Evolutionary conservation across 179 eudicot species (phyloP), one percentile per base, ranked within the genome.

Genomic region (Gypsophila paniculata): DNA sequence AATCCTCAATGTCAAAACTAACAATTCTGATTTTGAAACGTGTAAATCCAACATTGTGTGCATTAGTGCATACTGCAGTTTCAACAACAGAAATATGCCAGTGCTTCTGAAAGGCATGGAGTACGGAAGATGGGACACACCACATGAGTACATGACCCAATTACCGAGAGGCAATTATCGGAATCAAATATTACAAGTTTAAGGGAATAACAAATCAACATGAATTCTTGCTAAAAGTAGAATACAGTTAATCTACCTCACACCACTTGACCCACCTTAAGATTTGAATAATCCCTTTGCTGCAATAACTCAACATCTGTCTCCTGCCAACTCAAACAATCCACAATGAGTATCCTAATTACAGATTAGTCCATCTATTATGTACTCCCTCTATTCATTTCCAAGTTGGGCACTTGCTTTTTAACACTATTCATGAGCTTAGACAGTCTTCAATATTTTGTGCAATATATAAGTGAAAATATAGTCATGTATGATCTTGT

Each of bases 301-400:
- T 92, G 98, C 81, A 95, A 72, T 83, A 92, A 90, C 82, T 95
- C 99, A 63, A 95, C 91, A 68, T 92, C 99, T 29, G 96, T 81
- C 90, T 95, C 99, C 99, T 95, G 88, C 74, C 61, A 82, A 39
- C 65, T 19, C 59, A 74, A 61, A 67, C 63, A 71, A 59, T 26
- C 65, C 73, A 55, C 60, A 52, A 52, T 52, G 46, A 10, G 61
- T 68, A 29, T n/a, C 17, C 15, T 36, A 36, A 36, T 9, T n/a
- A n/a, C n/a, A n/a, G n/a, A n/a, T n/a, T n/a, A n/a, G n/a, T n/a
- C n/a, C n/a, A n/a, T n/a, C n/a, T n/a, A n/a, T n/a, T n/a, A n/a
- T n/a, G n/a, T n/a, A n/a, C n/a, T n/a, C n/a, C n/a, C n/a, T n/a
- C n/a, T n/a, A n/a, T n/a, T n/a, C n/a, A n/a, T n/a, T n/a, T n/a